Percentiles rank a stretch among this genome's conserved stretches.
Conservation (phyloP, 2,329 filamentous ascomycete species). For the Neopestalotiopsis clavispora region DNA sequence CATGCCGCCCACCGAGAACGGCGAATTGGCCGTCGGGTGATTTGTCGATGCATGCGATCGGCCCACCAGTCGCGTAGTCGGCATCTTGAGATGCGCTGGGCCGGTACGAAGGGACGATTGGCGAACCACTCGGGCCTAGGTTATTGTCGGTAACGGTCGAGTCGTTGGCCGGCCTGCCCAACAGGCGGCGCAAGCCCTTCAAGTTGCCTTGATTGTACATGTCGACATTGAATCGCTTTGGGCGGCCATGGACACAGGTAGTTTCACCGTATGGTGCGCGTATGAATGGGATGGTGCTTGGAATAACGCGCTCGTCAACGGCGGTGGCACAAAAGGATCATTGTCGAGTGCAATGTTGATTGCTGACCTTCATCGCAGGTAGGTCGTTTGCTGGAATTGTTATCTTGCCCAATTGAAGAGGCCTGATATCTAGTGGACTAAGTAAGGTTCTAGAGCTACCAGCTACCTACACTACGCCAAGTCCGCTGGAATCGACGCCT, state of each 20-base stretch:
- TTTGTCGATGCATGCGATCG: constrained; percentile 62
- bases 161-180: constrained; percentile 57
- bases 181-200: constrained; percentile 58
- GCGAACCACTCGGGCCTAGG: constrained; percentile 51
- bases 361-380: background rate
- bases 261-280: constrained; percentile 18
- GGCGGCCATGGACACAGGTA: constrained; percentile 27
- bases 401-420: background rate
- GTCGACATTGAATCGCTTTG: constrained; percentile 31
- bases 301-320: background rate
- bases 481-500: background rate
- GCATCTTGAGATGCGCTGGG: constrained; percentile 61
- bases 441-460: background rate
- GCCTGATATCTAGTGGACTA: background rate
- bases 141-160: constrained; percentile 50
- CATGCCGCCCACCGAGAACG: constrained; percentile 62
- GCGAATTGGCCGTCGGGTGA: constrained; percentile 61
- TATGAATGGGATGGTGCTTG: background rate
- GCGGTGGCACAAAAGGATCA: background rate
- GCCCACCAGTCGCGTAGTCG: constrained; percentile 53
- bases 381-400: background rate
- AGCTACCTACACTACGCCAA: background rate
- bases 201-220: constrained; percentile 62
- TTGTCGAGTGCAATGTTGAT: background rate
- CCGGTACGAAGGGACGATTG: constrained; percentile 50